Conservation (phyloP, 2,329 filamentous ascomycete species). For the Byssochlamys sp. region DNA sequence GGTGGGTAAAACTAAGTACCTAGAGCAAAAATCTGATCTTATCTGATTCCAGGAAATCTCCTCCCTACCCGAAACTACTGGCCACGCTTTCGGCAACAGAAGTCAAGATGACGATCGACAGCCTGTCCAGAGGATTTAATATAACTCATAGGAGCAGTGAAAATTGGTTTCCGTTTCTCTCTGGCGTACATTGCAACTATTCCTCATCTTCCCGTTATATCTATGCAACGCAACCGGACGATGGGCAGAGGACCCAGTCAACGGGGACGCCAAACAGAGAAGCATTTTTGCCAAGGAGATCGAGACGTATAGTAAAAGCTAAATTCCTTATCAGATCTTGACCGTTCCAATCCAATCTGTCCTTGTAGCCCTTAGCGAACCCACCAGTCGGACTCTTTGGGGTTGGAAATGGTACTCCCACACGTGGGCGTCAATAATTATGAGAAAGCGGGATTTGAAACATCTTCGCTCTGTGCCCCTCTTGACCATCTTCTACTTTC, state of each 20-base stretch:
- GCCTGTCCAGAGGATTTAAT: not conserved
- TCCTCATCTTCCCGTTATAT: not conserved
- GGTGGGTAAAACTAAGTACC: not conserved
- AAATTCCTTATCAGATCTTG: not conserved
- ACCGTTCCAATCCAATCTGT: not conserved
- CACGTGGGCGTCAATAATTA: not conserved
- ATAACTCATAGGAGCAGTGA: not conserved
- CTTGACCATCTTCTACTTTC: too few species aligned
- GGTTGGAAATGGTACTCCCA: not conserved
- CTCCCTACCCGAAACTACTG: not conserved
- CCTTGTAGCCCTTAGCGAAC: not conserved
- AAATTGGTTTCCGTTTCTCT: not conserved
- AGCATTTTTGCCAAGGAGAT: not conserved
- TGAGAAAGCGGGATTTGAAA: not conserved
- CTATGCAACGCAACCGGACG: not conserved
- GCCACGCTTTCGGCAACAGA: not conserved
- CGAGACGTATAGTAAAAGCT: not conserved
- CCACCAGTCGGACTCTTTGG: not conserved
- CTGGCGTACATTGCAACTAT: not conserved
- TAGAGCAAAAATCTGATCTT: not conserved
- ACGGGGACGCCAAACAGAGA: not conserved
- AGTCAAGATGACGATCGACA: not conserved
- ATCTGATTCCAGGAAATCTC: not conserved
- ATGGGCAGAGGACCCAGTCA: not conserved
- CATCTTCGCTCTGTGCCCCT: not conserved